Conservation (phyloP, 768 basidiomycete species). For the Calocera viscosa region DNA sequence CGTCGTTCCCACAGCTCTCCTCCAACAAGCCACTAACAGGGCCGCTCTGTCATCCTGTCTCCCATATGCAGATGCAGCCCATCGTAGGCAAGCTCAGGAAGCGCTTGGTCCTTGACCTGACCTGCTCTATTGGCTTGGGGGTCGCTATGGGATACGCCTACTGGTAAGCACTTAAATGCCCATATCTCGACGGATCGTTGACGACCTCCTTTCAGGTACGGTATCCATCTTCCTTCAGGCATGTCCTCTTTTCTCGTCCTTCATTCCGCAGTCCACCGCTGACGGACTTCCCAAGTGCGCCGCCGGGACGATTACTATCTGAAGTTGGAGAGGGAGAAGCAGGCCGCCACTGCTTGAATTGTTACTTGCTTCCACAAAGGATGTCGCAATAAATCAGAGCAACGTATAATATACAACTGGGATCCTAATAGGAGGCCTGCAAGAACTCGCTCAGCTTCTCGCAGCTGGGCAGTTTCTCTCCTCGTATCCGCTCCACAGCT, state of each 20-base stretch:
- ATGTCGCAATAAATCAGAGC: neutral
- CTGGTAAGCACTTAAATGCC: slow-evolving; percentile 47
- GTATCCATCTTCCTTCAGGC: slow-evolving; percentile 18
- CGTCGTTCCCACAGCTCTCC: neutral
- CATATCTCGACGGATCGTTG: neutral
- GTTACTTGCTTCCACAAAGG: slow-evolving; percentile 16
- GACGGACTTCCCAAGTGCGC: slow-evolving; percentile 43
- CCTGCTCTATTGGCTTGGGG: slow-evolving; percentile 64
- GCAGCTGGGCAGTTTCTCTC: slow-evolving; percentile 61
- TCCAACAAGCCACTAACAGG: too few species aligned
- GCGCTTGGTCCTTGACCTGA: slow-evolving; percentile 75
- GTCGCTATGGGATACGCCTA: slow-evolving; percentile 60
- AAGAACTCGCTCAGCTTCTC: slow-evolving; percentile 47
- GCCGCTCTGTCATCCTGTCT: neutral
- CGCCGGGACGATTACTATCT: slow-evolving; percentile 77
- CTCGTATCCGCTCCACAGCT: slow-evolving; percentile 61
- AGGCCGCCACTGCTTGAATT: slow-evolving; percentile 9
- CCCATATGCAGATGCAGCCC: slow-evolving; percentile 80
- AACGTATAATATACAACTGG: slow-evolving; percentile 12
- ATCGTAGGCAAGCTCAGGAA: slow-evolving; percentile 92
- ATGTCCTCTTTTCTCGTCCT: neutral
- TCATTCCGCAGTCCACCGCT: slow-evolving; percentile 14
- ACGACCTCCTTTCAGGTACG: slow-evolving; percentile 15
- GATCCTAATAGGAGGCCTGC: neutral
- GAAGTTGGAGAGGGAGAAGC: slow-evolving; percentile 49